phyloP scores from a whole-genome alignment of 208 protist genomes.

The Leishmania martiniquensis region DNA sequence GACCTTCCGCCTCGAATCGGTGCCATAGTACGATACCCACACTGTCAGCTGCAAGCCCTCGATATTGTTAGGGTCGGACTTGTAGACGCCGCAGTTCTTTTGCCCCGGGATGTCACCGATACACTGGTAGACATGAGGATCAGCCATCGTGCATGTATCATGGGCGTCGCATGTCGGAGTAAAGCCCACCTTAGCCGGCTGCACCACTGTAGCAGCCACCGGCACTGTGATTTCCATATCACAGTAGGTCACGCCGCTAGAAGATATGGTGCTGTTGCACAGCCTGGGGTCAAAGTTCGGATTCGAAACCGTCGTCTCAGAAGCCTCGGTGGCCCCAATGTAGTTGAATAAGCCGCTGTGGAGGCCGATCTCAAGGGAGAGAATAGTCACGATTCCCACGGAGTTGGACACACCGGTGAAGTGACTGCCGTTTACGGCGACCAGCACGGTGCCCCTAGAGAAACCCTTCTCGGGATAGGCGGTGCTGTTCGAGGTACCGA shows the following conservation, averaged over 20 bases:
- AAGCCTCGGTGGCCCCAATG: conserved; percentile 19
- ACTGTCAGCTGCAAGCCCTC: conserved; percentile 36
- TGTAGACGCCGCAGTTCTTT: conserved; percentile 81
- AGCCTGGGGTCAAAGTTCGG: conserved; percentile 37
- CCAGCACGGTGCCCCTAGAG: conserved; percentile 58
- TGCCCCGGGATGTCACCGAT: conserved; percentile 57
- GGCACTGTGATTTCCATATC: conserved; percentile 16
- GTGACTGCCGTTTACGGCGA: conserved; percentile 46
- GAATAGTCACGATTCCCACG: conserved; percentile 61
- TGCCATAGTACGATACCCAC: conserved; percentile 82
- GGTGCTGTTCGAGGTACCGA: conserved; percentile 66
- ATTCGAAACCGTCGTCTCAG: conserved; percentile 26
- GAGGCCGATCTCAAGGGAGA: conserved; percentile 76
- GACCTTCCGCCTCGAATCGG: conserved; percentile 45
- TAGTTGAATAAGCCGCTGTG: conserved; percentile 86
- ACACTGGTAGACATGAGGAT: conserved; percentile 38
- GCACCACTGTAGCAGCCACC: conserved; percentile 23
- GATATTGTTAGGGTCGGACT: conserved; percentile 24
- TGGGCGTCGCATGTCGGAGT: conserved; percentile 63
- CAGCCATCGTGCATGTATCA: conserved; percentile 62
- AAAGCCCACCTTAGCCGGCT: conserved; percentile 78
- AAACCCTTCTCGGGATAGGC: conserved; percentile 32
- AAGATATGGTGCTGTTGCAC: conserved; percentile 10
- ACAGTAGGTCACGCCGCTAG: conserved; percentile 28
- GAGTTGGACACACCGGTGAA: conserved; percentile 34